phyloP scores from a whole-genome alignment of 1,284 basidiomycete genomes.

The Pseudozyma thailandica region DNA sequence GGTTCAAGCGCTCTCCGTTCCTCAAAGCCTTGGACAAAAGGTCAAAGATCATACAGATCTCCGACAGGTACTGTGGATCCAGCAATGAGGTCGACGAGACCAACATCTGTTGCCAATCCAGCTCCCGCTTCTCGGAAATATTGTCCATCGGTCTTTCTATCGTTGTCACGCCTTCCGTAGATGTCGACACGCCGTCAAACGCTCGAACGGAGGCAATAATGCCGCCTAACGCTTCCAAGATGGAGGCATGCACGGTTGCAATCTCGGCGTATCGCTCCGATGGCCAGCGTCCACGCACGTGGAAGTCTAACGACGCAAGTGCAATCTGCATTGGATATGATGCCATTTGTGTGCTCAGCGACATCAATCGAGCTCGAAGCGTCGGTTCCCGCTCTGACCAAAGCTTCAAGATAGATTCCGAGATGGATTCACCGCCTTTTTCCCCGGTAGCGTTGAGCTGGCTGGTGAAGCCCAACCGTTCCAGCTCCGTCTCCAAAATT shows the following conservation, averaged over 20 bases:
- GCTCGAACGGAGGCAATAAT: constrained; percentile 25
- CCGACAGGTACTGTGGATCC: constrained; percentile 44
- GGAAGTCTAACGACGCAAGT: constrained; percentile 69
- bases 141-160: neutral
- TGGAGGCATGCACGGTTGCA: constrained; percentile 59
- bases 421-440: constrained; percentile 31
- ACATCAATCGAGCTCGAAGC: constrained; percentile 69
- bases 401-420: constrained; percentile 23
- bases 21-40: constrained; percentile 47
- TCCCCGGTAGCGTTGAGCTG: constrained; percentile 70
- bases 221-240: constrained; percentile 51
- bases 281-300: constrained; percentile 73
- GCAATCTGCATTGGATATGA: constrained; percentile 71
- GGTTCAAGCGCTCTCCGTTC: constrained; percentile 47
- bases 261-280: constrained; percentile 71
- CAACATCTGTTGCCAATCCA: constrained; percentile 47
- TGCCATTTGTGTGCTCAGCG: constrained; percentile 65
- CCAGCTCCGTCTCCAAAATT: constrained; percentile 69
- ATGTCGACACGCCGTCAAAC: constrained; percentile 16
- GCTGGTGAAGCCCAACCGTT: constrained; percentile 68
- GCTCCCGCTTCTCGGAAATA: neutral
- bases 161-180: constrained; percentile 8
- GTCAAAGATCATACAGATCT: constrained; percentile 50
- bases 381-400: constrained; percentile 27
- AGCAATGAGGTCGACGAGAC: constrained; percentile 51